Conservation (phyloP, 2,329 filamentous ascomycete genomes). For the Sporothrix globosa region DNA sequence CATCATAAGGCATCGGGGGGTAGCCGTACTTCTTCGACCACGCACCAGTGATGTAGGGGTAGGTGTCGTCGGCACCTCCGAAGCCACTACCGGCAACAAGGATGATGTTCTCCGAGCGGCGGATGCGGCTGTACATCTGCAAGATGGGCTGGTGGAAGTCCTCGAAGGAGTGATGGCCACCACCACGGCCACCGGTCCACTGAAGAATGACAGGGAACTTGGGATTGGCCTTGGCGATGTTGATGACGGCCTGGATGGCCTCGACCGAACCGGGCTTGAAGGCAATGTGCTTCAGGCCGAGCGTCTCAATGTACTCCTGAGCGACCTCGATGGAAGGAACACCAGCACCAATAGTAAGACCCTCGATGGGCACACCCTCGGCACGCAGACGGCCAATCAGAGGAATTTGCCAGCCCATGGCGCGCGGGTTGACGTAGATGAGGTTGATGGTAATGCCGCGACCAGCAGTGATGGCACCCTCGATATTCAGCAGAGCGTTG, state of each 20-base stretch:
- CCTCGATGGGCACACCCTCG: constrained; percentile 88
- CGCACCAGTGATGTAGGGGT: constrained; percentile 84
- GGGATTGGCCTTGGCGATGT: constrained; percentile 92
- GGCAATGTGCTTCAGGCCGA: constrained; percentile 88
- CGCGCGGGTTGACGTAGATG: constrained; percentile 86
- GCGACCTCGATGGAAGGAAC: constrained; percentile 92
- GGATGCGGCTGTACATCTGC: constrained; percentile 86
- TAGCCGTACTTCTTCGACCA: constrained; percentile 90
- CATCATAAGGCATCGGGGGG: constrained; percentile 92
- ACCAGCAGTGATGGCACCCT: constrained; percentile 78
- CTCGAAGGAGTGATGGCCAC: constrained; percentile 92
- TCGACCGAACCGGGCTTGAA: constrained; percentile 93
- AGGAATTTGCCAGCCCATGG: constrained; percentile 92
- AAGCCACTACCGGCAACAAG: constrained; percentile 91
- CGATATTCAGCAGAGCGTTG: constrained; percentile 79
- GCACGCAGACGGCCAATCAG: constrained; percentile 77
- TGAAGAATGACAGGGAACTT: constrained; percentile 90
- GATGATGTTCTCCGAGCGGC: constrained; percentile 83
- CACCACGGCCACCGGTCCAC: constrained; percentile 92
- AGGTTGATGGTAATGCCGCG: constrained; percentile 88
- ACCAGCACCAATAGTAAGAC: constrained; percentile 88
- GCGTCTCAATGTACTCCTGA: constrained; percentile 89
- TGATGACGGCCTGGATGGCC: constrained; percentile 85
- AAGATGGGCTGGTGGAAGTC: constrained; percentile 93
- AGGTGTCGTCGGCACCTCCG: constrained; percentile 85